Conservation (phyloP, 345 rosid species). For the Bretschneidera sinensis region DNA sequence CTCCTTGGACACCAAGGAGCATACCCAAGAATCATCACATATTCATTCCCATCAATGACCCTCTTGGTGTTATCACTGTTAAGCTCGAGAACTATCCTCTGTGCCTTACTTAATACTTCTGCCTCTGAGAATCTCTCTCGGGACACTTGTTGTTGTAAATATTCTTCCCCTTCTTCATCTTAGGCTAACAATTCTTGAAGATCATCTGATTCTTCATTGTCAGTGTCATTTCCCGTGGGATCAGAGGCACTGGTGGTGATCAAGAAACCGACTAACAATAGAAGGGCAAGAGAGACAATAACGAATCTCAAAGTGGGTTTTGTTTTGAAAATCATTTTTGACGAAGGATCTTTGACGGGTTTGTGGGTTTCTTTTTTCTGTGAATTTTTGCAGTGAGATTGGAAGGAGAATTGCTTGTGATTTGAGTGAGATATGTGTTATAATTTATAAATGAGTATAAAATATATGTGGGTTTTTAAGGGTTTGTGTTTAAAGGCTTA, state of each 20-base stretch:
- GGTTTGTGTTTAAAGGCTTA: background rate
- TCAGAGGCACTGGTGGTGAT: slow-evolving; percentile 30
- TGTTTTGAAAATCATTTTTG: slow-evolving; percentile 6
- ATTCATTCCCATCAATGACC: slow-evolving; percentile 48
- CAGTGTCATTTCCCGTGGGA: slow-evolving; percentile 13
- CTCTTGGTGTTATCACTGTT: slow-evolving; percentile 47
- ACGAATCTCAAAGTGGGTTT: slow-evolving; percentile 44
- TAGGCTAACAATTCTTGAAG: slow-evolving; percentile 59
- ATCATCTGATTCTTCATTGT: slow-evolving; percentile 28
- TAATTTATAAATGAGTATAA: no score
- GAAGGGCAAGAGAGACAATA: slow-evolving; percentile 31
- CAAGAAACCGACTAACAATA: slow-evolving; percentile 33
- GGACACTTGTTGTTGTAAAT: slow-evolving; percentile 21
- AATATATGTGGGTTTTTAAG: background rate
- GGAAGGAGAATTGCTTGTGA: slow-evolving; percentile 10
- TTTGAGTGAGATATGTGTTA: slow-evolving; percentile 1
- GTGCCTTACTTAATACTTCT: slow-evolving; percentile 66
- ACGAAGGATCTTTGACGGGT: background rate
- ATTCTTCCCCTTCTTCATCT: slow-evolving; percentile 49
- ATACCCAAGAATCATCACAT: slow-evolving; percentile 71
- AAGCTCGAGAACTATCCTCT: slow-evolving; percentile 72
- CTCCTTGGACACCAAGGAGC: slow-evolving; percentile 88
- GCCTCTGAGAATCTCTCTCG: slow-evolving; percentile 55
- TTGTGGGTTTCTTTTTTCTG: background rate
- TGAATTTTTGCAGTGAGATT: slow-evolving; percentile 5